Conservation (phyloP, 192 early-diverging fungal species). For the Coemansia reversa region DNA sequence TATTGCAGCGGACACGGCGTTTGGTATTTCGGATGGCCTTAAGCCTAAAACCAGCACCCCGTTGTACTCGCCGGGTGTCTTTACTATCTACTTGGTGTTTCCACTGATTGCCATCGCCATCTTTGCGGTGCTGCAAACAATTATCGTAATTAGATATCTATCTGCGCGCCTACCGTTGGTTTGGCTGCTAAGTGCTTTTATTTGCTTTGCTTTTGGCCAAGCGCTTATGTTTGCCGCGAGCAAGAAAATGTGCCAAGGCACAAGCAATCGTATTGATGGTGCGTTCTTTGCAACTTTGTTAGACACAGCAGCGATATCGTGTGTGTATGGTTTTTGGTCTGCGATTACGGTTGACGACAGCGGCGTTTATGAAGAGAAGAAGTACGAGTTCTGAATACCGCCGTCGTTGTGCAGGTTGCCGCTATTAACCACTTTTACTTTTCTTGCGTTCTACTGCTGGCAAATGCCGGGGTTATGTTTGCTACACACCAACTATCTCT, state of each 20-base stretch:
- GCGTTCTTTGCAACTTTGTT: conserved; percentile 57
- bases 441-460: conserved; percentile 7
- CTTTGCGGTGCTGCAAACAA: conserved; percentile 36
- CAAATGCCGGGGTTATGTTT: neutral
- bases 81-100: conserved; percentile 51
- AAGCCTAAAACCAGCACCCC: conserved; percentile 43
- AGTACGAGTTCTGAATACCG: conserved; percentile 46
- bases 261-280: conserved; percentile 50
- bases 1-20: conserved; percentile 52
- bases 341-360: conserved; percentile 58
- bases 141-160: conserved; percentile 49
- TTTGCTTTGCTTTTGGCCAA: conserved; percentile 50
- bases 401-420: neutral
- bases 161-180: conserved; percentile 48
- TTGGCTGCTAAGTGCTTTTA: conserved; percentile 41
- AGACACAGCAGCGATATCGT: conserved; percentile 44
- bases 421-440: neutral
- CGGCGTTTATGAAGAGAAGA: conserved; percentile 36
- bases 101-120: conserved; percentile 47
- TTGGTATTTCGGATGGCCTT: conserved; percentile 50
- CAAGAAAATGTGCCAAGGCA: conserved; percentile 55
- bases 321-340: conserved; percentile 59
- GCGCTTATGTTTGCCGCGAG: conserved; percentile 51
- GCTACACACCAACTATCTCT: neutral
- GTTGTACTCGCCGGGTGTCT: conserved; percentile 46